phyloP scores from a whole-genome alignment of 441 rosid genomes.

The Gossypium davidsonii region DNA sequence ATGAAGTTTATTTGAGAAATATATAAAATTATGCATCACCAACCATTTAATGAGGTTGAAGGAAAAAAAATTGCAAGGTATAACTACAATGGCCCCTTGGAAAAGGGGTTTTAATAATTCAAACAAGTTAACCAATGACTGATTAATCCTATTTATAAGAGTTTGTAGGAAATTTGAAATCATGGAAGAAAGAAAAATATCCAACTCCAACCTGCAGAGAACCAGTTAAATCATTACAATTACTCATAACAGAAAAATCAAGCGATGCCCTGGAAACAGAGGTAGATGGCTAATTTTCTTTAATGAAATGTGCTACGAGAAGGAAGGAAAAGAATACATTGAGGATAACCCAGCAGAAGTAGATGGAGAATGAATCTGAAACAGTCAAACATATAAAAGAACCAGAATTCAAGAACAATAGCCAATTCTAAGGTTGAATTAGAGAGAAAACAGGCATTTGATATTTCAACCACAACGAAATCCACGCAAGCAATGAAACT shows the following conservation, averaged over 20 bases:
- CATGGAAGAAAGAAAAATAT: conserved; percentile 1
- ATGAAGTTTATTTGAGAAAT: neutral
- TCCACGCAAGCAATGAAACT: conserved; percentile 8
- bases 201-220: neutral
- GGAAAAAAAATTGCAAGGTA: conserved; percentile 9
- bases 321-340: neutral
- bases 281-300: neutral
- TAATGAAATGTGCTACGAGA: neutral
- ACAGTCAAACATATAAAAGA: neutral
- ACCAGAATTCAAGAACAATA: neutral
- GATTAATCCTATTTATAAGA: neutral
- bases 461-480: neutral
- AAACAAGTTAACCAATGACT: conserved; percentile 1
- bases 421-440: neutral
- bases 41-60: neutral
- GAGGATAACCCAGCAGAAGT: neutral
- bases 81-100: neutral
- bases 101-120: conserved; percentile 1
- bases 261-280: neutral
- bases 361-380: neutral
- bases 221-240: neutral
- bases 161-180: neutral
- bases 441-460: neutral
- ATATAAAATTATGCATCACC: neutral
- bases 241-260: neutral